Evolutionary conservation across 768 basidiomycete genomes (phyloP).

Genomic region (Rhodotorula babjevae): DNA sequence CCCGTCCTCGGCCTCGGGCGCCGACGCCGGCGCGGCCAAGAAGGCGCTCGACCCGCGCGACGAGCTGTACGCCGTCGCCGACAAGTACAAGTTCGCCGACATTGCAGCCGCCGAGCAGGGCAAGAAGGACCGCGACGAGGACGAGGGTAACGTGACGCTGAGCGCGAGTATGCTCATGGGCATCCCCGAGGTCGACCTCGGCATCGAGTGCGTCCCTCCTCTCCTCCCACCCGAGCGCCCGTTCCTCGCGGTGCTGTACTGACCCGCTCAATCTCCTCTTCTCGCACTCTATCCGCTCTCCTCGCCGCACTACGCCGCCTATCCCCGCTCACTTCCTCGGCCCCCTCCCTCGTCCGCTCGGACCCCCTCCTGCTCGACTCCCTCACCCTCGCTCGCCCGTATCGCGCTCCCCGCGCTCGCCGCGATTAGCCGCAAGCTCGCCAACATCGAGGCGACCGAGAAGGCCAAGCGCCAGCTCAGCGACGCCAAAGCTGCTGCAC

Average conservation of each 20-base stretch:
- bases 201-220: slow-evolving; percentile 77
- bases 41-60: slow-evolving; percentile 61
- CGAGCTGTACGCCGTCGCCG: slow-evolving; percentile 66
- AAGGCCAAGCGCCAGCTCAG: slow-evolving; percentile 84
- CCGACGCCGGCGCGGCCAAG: background rate
- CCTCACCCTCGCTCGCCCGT: background rate
- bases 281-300: background rate
- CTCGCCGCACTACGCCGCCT: background rate
- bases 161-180: slow-evolving; percentile 93
- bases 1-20: slow-evolving; percentile 42
- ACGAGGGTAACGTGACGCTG: slow-evolving; percentile 90
- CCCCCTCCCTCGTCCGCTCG: background rate
- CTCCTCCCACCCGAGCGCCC: background rate
- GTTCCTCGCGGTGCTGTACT: background rate
- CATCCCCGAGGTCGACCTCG: slow-evolving; percentile 95
- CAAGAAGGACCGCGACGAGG: slow-evolving; percentile 47
- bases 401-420: background rate
- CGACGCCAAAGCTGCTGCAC: slow-evolving; percentile 48
- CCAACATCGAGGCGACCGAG: slow-evolving; percentile 96
- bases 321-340: no score
- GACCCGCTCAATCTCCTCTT: background rate
- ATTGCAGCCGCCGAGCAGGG: slow-evolving; percentile 24
- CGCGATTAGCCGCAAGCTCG: slow-evolving; percentile 71
- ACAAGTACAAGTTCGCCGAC: slow-evolving; percentile 49
- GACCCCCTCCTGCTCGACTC: background rate